Percentiles rank a stretch among this genome's conserved stretches.
Evolutionary conservation across 768 basidiomycete species (phyloP).

Genomic region (Cubamyces lactineus): DNA sequence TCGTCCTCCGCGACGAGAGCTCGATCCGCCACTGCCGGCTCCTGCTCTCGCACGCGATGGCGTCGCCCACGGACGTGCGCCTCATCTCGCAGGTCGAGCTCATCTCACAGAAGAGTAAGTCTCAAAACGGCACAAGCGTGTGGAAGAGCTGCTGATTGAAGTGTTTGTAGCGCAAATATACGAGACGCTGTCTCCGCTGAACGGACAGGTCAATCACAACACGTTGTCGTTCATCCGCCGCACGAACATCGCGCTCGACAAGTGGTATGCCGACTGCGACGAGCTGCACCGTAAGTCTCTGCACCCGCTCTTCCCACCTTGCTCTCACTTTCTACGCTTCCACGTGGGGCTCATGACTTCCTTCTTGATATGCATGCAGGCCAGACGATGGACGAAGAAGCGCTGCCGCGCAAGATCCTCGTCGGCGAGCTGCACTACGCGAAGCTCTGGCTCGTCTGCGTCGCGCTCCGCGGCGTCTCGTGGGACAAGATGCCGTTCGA

Average conservation of each 20-base stretch:
- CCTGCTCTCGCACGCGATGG: constrained; percentile 83
- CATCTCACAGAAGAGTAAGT: constrained; percentile 86
- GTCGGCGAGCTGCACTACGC: constrained; percentile 90
- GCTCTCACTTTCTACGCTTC: too few relatives aligned
- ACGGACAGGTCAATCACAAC: constrained; percentile 83
- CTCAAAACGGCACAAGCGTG: not conserved
- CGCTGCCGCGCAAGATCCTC: constrained; percentile 84
- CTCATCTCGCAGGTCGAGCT: constrained; percentile 88
- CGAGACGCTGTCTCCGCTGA: constrained; percentile 83
- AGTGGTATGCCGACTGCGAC: constrained; percentile 91
- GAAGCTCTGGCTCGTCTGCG: constrained; percentile 93
- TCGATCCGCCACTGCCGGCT: constrained; percentile 85
- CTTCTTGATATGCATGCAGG: constrained; percentile 41
- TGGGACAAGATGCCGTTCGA: constrained; percentile 98
- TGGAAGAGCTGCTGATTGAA: not conserved
- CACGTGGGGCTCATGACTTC: too few relatives aligned
- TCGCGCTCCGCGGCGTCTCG: constrained; percentile 85
- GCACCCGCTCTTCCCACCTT: not conserved
- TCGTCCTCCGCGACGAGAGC: constrained; percentile 86
- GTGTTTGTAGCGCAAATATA: constrained; percentile 81
- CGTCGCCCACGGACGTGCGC: constrained; percentile 86
- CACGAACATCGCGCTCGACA: constrained; percentile 83
- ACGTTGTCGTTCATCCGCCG: constrained; percentile 87
- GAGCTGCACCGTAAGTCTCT: constrained; percentile 69
- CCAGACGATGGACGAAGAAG: constrained; percentile 82